Percentiles rank a stretch among this genome's conserved stretches.
phyloP scores from a whole-genome alignment of 192 early-diverging fungal genomes.

The Umbelopsis sp. region DNA sequence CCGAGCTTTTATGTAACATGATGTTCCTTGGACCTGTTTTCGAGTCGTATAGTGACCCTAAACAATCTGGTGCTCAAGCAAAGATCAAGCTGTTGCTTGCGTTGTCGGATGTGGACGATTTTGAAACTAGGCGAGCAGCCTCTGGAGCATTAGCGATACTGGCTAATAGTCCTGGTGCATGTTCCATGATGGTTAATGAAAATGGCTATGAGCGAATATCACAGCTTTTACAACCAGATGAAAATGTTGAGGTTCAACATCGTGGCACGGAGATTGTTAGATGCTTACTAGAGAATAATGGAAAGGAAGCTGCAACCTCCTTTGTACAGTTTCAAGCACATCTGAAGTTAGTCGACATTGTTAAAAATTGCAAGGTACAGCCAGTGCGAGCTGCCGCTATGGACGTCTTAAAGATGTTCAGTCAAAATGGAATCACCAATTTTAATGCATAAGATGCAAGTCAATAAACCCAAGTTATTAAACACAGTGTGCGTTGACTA shows the following conservation, averaged over 20 bases:
- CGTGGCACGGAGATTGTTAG: constrained; percentile 74
- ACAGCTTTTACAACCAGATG: constrained; percentile 54
- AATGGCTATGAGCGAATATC: constrained; percentile 55
- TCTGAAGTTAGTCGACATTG: constrained; percentile 47
- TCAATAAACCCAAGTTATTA: background rate
- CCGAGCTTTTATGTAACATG: constrained; percentile 94
- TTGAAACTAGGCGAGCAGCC: constrained; percentile 80
- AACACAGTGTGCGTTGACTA: background rate
- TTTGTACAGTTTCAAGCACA: constrained; percentile 53
- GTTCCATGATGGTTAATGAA: constrained; percentile 57
- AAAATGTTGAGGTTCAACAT: constrained; percentile 67
- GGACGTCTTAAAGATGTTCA: constrained; percentile 59
- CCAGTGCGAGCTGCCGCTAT: constrained; percentile 56
- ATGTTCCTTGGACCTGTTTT: constrained; percentile 83
- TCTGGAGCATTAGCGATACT: constrained; percentile 87
- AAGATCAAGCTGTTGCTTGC: constrained; percentile 82
- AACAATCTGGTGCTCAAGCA: constrained; percentile 44
- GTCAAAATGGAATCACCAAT: constrained; percentile 40
- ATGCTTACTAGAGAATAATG: constrained; percentile 55
- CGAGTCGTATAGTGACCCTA: constrained; percentile 67
- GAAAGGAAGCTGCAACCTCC: constrained; percentile 47
- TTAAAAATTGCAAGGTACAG: constrained; percentile 49
- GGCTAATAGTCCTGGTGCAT: constrained; percentile 54
- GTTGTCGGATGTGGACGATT: constrained; percentile 86
- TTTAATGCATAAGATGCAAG: background rate